phyloP scores from a whole-genome alignment of 306 rosid genomes.

The Begonia masoniana region DNA sequence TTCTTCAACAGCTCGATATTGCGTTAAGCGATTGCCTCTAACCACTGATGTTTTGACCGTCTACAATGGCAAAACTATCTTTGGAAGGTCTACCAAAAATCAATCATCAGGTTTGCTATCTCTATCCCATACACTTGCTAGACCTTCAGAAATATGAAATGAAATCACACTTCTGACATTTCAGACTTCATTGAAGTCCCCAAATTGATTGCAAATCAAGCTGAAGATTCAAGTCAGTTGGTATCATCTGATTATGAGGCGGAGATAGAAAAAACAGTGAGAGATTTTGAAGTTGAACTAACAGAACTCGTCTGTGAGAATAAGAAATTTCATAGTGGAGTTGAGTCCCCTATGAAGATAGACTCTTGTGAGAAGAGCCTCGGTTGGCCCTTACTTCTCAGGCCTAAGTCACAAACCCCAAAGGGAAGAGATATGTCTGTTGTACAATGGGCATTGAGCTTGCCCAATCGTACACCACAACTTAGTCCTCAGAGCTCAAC shows the following conservation, averaged over 20 bases:
- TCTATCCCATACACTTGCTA: constrained; percentile 5
- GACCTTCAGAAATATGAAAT: neutral
- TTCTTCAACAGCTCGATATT: constrained; percentile 52
- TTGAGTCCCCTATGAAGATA: constrained; percentile 23
- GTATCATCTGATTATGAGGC: too few species aligned
- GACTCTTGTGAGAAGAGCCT: constrained; percentile 29
- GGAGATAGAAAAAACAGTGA: too few species aligned
- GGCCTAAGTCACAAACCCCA: constrained; percentile 16
- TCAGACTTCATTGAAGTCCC: constrained; percentile 33
- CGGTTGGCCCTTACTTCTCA: constrained; percentile 77
- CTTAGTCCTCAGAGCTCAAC: constrained; percentile 29
- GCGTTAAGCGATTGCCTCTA: constrained; percentile 46
- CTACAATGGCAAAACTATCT: constrained; percentile 51
- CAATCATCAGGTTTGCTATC: constrained; percentile 46
- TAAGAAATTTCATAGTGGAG: constrained; percentile 16
- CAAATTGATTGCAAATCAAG: constrained; percentile 38
- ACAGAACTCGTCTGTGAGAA: constrained; percentile 3
- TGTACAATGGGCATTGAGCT: constrained; percentile 82
- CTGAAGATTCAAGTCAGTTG: neutral
- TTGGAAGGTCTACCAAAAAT: constrained; percentile 41
- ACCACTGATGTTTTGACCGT: constrained; percentile 57
- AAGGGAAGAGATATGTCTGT: constrained; percentile 50
- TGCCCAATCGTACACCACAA: constrained; percentile 66
- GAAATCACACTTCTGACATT: constrained; percentile 12
- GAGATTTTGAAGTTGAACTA: constrained; percentile 20